Percentiles rank a stretch among this genome's conserved stretches.
Evolutionary conservation across 2,329 filamentous ascomycete genomes (phyloP).

Genomic region (Scedosporium aurantiacum): DNA sequence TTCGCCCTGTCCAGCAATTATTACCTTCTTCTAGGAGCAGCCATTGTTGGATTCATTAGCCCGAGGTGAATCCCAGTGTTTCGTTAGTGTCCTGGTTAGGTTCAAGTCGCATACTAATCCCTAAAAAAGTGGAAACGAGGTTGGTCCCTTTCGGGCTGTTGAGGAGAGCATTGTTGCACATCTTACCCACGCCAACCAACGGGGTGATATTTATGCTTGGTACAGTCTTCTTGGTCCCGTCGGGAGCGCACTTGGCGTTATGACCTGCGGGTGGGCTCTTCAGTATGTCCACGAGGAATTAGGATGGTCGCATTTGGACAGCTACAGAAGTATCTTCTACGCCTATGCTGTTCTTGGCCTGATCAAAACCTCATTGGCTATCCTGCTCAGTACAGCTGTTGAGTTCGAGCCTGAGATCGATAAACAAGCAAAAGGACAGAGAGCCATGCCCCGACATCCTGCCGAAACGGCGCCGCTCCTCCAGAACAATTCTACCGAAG

Average conservation of each 20-base stretch:
- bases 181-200: slow-evolving; percentile 30
- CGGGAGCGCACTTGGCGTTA: slow-evolving; percentile 50
- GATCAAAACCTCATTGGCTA: slow-evolving; percentile 41
- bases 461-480: not conserved
- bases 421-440: slow-evolving; percentile 9
- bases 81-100: not conserved
- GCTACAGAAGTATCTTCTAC: slow-evolving; percentile 47
- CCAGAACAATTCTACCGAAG: not conserved
- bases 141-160: slow-evolving; percentile 50
- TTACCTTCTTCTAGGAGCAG: slow-evolving; percentile 46
- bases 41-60: slow-evolving; percentile 51
- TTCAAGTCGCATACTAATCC: not conserved
- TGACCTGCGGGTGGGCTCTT: slow-evolving; percentile 49
- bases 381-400: slow-evolving; percentile 35
- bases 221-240: slow-evolving; percentile 47
- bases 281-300: slow-evolving; percentile 32
- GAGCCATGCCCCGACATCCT: not conserved
- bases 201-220: slow-evolving; percentile 51
- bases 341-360: slow-evolving; percentile 45
- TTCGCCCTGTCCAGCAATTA: slow-evolving; percentile 44
- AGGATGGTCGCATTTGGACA: slow-evolving; percentile 30
- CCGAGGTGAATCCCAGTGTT: slow-evolving; percentile 26
- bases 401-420: slow-evolving; percentile 19
- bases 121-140: slow-evolving; percentile 45
- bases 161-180: slow-evolving; percentile 52